A percentile compares a stretch with the other conserved stretches of the same genome.
These are phyloP conservation scores for Buddleja alternifolia DNA, from an alignment of 257 asterid genomes.

Conservation along the genomic window DNA sequence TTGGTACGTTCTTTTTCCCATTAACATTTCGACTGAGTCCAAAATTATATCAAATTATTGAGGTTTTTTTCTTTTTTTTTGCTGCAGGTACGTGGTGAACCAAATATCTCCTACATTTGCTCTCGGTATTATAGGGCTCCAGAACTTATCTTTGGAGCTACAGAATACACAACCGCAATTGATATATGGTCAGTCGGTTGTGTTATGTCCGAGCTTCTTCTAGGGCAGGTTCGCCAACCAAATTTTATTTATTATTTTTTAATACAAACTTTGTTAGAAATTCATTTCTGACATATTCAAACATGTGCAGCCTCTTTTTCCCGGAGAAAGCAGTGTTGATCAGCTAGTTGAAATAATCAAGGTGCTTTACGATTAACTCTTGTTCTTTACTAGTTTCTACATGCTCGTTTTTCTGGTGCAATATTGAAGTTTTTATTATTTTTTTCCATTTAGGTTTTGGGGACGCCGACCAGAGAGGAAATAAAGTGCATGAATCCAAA, in stretches of 20 bases:
- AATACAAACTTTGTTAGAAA: too few relatives aligned
- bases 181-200: conserved; percentile 98
- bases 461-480: conserved; percentile 67
- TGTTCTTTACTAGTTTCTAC: background rate
- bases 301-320: conserved; percentile 82
- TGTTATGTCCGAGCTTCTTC: conserved; percentile 88
- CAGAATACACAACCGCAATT: conserved; percentile 87
- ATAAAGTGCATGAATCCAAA: conserved; percentile 67
- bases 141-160: conserved; percentile 89
- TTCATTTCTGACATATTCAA: conserved; percentile 16
- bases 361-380: conserved; percentile 40
- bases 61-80: background rate
- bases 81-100: conserved; percentile 84
- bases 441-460: conserved; percentile 45
- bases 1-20: conserved; percentile 45
- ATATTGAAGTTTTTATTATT: background rate
- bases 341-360: conserved; percentile 93
- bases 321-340: conserved; percentile 94
- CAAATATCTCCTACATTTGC: conserved; percentile 89
- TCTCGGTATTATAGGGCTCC: conserved; percentile 97
- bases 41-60: background rate
- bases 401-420: background rate
- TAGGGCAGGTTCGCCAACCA: conserved; percentile 64
- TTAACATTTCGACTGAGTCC: background rate
- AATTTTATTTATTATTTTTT: too few relatives aligned